Percentiles rank a stretch among this genome's conserved stretches.
Evolutionary conservation across 495 filamentous ascomycete genomes (phyloP).

Genomic region (Copromyces sp.): DNA sequence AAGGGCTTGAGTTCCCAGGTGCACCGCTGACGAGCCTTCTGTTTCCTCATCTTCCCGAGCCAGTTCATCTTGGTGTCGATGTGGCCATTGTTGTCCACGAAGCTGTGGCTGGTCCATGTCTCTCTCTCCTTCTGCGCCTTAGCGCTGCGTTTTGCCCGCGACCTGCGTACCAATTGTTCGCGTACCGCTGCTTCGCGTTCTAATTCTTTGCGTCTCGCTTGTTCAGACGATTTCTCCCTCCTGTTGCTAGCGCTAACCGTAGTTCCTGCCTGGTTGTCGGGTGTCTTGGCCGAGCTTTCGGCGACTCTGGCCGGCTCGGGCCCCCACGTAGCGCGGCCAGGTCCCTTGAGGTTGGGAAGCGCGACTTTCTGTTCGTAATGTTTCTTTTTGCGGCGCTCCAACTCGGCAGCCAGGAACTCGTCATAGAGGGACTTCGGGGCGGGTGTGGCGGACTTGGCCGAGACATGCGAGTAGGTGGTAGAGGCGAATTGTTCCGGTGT

Average conservation of each 20-base stretch:
- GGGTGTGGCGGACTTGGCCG: neutral
- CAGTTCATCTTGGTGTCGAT: neutral
- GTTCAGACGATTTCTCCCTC: neutral
- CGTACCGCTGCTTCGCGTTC: neutral
- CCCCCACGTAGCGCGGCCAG: neutral
- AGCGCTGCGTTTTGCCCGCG: neutral
- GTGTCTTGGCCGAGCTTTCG: neutral
- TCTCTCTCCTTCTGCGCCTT: neutral
- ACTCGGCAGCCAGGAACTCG: too few species aligned
- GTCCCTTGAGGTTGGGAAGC: neutral
- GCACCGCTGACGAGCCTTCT: neutral
- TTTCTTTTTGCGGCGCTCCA: neutral
- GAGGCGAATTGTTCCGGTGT: neutral
- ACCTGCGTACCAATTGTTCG: neutral
- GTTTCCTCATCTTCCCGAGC: neutral
- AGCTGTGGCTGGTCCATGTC: neutral
- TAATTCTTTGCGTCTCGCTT: too few species aligned
- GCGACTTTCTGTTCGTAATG: neutral
- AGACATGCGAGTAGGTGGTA: neutral
- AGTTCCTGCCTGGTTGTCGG: fast-evolving
- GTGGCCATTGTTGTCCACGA: neutral
- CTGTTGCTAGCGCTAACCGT: neutral
- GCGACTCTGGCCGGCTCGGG: neutral
- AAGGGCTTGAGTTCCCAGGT: neutral
- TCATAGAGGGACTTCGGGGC: neutral